Base-by-base conservation (phyloP, 1,139 yeast species). In the Zygosaccharomyces pseudobailii region DNA sequence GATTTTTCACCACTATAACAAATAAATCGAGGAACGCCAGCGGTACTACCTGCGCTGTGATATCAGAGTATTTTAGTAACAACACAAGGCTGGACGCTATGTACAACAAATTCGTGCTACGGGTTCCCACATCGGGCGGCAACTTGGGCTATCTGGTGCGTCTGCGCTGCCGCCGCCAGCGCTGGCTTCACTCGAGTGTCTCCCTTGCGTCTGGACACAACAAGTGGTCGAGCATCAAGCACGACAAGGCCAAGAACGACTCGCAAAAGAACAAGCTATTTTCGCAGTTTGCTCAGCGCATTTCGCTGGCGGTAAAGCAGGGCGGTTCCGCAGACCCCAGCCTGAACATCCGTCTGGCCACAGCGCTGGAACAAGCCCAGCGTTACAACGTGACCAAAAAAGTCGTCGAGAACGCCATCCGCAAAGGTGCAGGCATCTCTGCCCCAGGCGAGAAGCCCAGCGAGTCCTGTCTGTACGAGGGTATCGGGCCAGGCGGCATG, bases 161-260 rank as follows among this genome's bases (percentile, higher is more conserved):
- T 19, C 13, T 21, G 6, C 22, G n/a, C 24, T 34, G 36, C 36
- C 7, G 17, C 10, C 28, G 13, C n/a, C 22, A 25, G 9, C 31
- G 23, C 36, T 34, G 36, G 36, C 22, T 38, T 10, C 41, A 38
- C 41, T 5, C 9, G 10, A 9, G 33, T 19, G 34, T 17, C 34
- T 17, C 23, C n/a, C 25, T 43, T 5, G 36, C 33, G n/a, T 59
- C 63, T 3, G 70, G 98, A 0, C 98, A 92, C 66, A 84, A 87
- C 36, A 92, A 90, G 68, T 92, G 98, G 98, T 87, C 95, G 37
- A 88, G 87, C 46, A 92, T 92, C 55, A 84, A 89, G 62, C 97
- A 89, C 61, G 95, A 87, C 64, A 92, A 92, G 69, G 95, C 95
- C 48, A 87, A 88, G 55, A 88, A 89, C 62, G 98, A 92, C 67